Evolutionary conservation across 805 yeast genomes (phyloP).

Genomic region (Trichomonascus vanleenenianus): DNA sequence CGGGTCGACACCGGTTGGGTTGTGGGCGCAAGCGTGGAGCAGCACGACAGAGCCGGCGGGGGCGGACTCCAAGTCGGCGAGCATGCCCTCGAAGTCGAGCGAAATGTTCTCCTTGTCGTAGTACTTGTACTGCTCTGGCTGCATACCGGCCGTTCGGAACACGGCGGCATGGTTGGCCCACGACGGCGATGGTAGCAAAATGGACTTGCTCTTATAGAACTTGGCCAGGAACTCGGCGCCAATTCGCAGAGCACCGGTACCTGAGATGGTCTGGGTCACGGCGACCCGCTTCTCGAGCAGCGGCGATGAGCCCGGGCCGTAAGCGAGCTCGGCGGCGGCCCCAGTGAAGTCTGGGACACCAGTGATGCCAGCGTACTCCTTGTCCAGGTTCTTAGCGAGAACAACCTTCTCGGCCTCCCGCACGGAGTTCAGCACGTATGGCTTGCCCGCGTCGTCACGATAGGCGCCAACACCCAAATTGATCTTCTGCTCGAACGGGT

Average conservation of each 20-base stretch:
- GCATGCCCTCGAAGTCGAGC: slow-evolving; percentile 57
- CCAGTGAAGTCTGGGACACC: slow-evolving; percentile 66
- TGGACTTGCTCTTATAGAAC: slow-evolving; percentile 47
- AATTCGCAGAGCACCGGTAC: slow-evolving; percentile 90
- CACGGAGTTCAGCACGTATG: slow-evolving; percentile 79
- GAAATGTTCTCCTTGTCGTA: slow-evolving; percentile 55
- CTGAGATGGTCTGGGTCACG: slow-evolving; percentile 83
- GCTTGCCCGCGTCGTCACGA: slow-evolving; percentile 79
- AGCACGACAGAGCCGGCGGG: slow-evolving; percentile 58
- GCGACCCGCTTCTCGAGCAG: slow-evolving; percentile 59
- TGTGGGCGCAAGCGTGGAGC: slow-evolving; percentile 93
- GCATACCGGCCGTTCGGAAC: slow-evolving; percentile 66
- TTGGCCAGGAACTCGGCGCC: slow-evolving; percentile 67
- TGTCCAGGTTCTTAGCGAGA: slow-evolving; percentile 46
- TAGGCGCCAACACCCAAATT: slow-evolving; percentile 87
- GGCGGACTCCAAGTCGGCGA: slow-evolving; percentile 48
- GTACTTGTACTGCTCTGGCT: slow-evolving; percentile 54
- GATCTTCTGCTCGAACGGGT: slow-evolving; percentile 40
- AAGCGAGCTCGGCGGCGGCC: slow-evolving; percentile 63
- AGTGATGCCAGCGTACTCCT: slow-evolving; percentile 81
- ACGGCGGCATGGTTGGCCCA: slow-evolving; percentile 93
- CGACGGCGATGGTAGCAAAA: slow-evolving; percentile 78
- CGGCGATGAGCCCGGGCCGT: slow-evolving; percentile 54
- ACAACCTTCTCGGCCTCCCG: slow-evolving; percentile 53
- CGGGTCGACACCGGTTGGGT: slow-evolving; percentile 95